Evolutionary conservation across 2,329 filamentous ascomycete genomes (phyloP), one percentile per base, ranked within the genome.

Genomic region (Colletotrichum sp.): DNA sequence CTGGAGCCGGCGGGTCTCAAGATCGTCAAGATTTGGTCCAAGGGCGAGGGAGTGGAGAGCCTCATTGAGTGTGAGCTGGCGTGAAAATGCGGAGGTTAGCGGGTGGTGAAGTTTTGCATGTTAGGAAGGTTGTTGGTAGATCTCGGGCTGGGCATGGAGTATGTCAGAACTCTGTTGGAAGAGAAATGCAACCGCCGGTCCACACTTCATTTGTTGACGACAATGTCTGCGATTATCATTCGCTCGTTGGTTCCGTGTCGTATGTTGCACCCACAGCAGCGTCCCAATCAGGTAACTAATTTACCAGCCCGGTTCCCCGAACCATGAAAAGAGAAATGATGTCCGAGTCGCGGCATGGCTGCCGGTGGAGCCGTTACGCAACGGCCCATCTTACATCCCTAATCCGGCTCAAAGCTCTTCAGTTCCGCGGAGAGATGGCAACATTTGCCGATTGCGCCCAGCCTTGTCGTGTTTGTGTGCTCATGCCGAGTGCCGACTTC

Each of bases 21-120:
- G 15, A 59, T 71, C 4, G 26, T 76, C n/a, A 71, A 76, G 21
- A 71, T 68, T 12, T 72, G 69, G 69, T 49, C 63, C 12, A 59
- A 52, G 21, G 69, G 69, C 1, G 73, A 76, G 16, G 73, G 69
- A 8, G 64, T 63, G 8, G 69, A 76, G 64, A 68, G 39, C 12
- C 57, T 72, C 2, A 65, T 76, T 6, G 69, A 76, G 26, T 76
- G 63, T 28, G 69, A 75, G 57, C 18, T 68, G 63, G 69, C 69
- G 4, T 72, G n/a, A 32, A 30, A n/a, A n/a, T 15, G 39, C 15
- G 7, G 52, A 44, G 4, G n/a, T 13, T 44, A 21, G 62, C 32
- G n/a, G 28, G 30, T 32, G 18, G 59, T 62, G 30, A 62, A 21
- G 18, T 12, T 13, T 13, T 21, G 28, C 16, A 12, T 4, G 28